Evolutionary conservation across 768 basidiomycete species (phyloP).

Genomic region (Podaxis pistillaris): DNA sequence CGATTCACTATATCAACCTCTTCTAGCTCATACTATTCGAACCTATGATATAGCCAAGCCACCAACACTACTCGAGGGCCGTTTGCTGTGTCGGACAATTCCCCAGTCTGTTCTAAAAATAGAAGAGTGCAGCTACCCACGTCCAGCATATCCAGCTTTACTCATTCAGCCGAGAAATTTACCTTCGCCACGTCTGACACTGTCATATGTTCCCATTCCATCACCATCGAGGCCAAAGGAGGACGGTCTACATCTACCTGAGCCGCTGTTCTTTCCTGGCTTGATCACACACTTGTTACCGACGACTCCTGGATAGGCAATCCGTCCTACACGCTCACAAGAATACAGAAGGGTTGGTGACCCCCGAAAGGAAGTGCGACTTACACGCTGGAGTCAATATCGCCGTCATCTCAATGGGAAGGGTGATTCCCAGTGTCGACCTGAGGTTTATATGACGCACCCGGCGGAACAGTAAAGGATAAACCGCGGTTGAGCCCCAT

Average conservation of each 20-base stretch:
- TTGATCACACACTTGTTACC: not conserved
- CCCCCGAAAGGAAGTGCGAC: not conserved
- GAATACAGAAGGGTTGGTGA: not conserved
- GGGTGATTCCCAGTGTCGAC: not conserved
- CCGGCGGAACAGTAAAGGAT: conserved; percentile 9
- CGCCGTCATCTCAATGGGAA: not conserved
- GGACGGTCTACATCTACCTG: not conserved
- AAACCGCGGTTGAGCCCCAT: conserved; percentile 8
- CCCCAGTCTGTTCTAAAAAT: not conserved
- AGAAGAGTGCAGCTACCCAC: not conserved
- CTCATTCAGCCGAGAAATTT: not conserved
- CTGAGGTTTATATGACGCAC: conserved; percentile 4
- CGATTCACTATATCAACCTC: no score
- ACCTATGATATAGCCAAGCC: no score
- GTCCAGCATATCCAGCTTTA: not conserved
- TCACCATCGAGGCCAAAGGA: not conserved
- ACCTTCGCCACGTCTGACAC: not conserved
- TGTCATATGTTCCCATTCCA: not conserved
- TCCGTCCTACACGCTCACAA: not conserved
- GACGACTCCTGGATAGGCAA: not conserved
- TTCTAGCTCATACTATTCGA: no score
- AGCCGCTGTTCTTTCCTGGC: not conserved
- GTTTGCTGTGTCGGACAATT: not conserved
- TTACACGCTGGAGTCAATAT: conserved; percentile 5
- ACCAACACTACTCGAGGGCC: no score